Evolutionary conservation across 2,329 filamentous ascomycete genomes (phyloP).

Genomic region (Aureobasidium vineae): DNA sequence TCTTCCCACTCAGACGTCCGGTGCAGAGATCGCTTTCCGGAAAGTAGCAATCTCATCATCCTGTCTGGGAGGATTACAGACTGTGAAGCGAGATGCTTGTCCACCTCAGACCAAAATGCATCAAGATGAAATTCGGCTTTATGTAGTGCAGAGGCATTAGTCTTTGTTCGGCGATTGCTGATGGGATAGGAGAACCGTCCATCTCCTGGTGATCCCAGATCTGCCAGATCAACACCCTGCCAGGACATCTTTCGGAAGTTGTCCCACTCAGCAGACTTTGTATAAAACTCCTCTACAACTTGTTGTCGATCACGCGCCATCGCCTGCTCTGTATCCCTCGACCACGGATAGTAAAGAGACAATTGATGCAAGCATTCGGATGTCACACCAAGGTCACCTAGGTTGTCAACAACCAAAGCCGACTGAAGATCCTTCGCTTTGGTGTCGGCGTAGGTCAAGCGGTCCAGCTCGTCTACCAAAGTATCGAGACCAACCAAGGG

Average conservation of each 20-base stretch:
- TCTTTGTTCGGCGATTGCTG: constrained; percentile 48
- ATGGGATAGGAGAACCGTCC: constrained; percentile 51
- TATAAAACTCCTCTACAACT: constrained; percentile 15
- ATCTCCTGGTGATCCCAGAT: constrained; percentile 30
- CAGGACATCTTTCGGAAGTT: constrained; percentile 28
- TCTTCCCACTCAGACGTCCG: constrained; percentile 14
- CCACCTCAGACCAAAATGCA: constrained; percentile 44
- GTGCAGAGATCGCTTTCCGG: constrained; percentile 1
- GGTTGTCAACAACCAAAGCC: neutral
- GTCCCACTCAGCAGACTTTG: constrained; percentile 8
- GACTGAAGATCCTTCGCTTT: constrained; percentile 17
- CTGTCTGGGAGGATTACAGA: neutral
- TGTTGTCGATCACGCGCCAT: neutral
- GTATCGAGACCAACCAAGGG: constrained; percentile 1
- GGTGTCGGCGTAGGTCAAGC: constrained; percentile 1
- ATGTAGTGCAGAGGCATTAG: constrained; percentile 48
- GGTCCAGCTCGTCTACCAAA: constrained; percentile 10
- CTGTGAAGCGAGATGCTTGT: constrained; percentile 13
- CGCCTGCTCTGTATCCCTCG: neutral
- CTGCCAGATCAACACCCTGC: constrained; percentile 21
- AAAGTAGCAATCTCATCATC: constrained; percentile 14
- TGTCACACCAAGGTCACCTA: constrained; percentile 11
- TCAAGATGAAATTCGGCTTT: constrained; percentile 52
- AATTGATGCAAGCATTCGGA: constrained; percentile 24
- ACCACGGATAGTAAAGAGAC: constrained; percentile 28